These are phyloP conservation scores for Aspergillus carbonarius DNA, from an alignment of 2,329 filamentous ascomycete species.

Conservation along the genomic window DNA sequence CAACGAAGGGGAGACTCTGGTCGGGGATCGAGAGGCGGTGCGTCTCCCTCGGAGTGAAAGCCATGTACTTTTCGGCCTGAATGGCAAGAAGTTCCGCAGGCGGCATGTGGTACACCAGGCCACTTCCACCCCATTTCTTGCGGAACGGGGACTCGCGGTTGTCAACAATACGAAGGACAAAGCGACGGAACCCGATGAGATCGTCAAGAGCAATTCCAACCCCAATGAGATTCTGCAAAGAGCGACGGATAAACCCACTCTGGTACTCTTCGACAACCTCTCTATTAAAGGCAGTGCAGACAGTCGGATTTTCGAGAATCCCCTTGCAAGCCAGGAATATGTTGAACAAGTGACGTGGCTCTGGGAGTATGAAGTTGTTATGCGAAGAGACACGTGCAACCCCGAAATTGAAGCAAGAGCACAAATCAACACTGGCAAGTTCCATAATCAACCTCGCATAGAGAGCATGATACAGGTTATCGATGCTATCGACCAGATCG, in stretches of 20 bases:
- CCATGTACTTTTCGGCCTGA: constrained; percentile 39
- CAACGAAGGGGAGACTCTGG: constrained; percentile 27
- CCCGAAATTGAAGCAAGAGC: constrained; percentile 29
- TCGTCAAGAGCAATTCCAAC: constrained; percentile 24
- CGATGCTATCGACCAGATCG: constrained; percentile 33
- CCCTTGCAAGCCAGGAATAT: constrained; percentile 36
- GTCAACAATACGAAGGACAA: constrained; percentile 24
- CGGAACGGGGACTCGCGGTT: constrained; percentile 25
- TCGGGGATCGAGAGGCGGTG: constrained; percentile 16
- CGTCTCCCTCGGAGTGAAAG: constrained; percentile 20
- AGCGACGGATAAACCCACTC: constrained; percentile 26
- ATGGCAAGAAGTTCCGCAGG: constrained; percentile 29
- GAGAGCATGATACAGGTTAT: constrained; percentile 39
- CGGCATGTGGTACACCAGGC: constrained; percentile 31
- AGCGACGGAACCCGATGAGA: constrained; percentile 29
- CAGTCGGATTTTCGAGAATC: constrained; percentile 26
- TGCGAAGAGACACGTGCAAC: constrained; percentile 19
- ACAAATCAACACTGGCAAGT: constrained; percentile 37
- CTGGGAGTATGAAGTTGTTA: constrained; percentile 28
- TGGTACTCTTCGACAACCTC: constrained; percentile 31
- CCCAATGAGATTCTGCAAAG: constrained; percentile 18
- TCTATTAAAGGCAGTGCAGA: constrained; percentile 29
- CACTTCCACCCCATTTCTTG: constrained; percentile 31
- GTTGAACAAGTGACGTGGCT: constrained; percentile 34
- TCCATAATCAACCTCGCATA: constrained; percentile 40